Evolutionary conservation across 352 stramenopile species (phyloP).

Genomic region (Phytophthora capsici): DNA sequence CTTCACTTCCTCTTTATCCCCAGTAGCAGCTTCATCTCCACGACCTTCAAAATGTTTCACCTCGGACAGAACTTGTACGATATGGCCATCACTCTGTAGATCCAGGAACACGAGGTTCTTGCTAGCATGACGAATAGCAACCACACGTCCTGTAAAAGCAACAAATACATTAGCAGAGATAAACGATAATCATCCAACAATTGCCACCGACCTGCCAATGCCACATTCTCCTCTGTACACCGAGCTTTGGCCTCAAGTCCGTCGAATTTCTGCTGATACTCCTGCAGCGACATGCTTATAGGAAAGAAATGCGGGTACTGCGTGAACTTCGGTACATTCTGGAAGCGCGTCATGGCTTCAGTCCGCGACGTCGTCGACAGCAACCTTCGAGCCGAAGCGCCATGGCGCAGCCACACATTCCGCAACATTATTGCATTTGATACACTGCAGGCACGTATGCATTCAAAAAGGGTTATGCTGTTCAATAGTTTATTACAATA

Average conservation of each 20-base stretch:
- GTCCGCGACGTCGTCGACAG: slow-evolving; percentile 26
- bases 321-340: slow-evolving; percentile 53
- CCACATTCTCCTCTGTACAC: slow-evolving; percentile 54
- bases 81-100: slow-evolving; percentile 66
- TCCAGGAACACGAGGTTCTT: slow-evolving; percentile 89
- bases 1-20: slow-evolving; percentile 43
- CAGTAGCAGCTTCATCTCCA: slow-evolving; percentile 18
- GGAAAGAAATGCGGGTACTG: slow-evolving; percentile 75
- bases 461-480: background rate
- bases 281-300: slow-evolving; percentile 65
- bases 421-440: slow-evolving; percentile 35
- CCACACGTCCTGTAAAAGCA: slow-evolving; percentile 57
- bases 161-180: background rate
- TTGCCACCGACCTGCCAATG: slow-evolving; percentile 50
- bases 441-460: slow-evolving; percentile 9
- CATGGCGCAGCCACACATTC: slow-evolving; percentile 36
- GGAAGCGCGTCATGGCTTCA: slow-evolving; percentile 68
- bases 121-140: slow-evolving; percentile 79
- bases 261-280: slow-evolving; percentile 68
- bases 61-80: slow-evolving; percentile 81
- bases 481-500: background rate
- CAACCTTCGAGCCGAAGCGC: slow-evolving; percentile 28
- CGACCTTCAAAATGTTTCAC: slow-evolving; percentile 72
- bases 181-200: background rate
- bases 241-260: slow-evolving; percentile 64